Evolutionary conservation across 2,329 filamentous ascomycete species (phyloP), one percentile per base, ranked within the genome.

Genomic region (Aspergillus udagawae): DNA sequence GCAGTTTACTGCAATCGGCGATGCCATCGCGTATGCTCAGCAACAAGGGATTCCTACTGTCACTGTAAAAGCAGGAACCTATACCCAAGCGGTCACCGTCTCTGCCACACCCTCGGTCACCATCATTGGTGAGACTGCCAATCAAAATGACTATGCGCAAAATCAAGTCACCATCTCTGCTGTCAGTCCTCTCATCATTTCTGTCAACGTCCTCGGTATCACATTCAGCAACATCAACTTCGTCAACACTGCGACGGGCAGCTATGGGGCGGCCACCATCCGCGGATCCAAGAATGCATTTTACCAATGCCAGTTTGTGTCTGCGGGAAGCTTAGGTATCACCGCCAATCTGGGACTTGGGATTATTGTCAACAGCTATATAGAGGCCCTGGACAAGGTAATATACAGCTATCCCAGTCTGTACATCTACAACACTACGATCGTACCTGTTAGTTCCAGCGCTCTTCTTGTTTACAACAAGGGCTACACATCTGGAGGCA

Each of bases 1-100:
- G 21, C 75, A 79, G 50, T 80, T 75, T 55, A 78, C 77, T 17
- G 76, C 71, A 10, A 79, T 81, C 62, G 73, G 72, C 51, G 69
- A 75, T 17, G 78, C 78, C 28, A 71, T 81, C 20, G 66, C 72
- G 3, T 77, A 75, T 29, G 79, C 79, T 1, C 73, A 79, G 59
- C 70, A 63, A 51, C 73, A 72, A 52, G 71, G 66, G 1, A 68
- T 76, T 23, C 71, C 78, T 1, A 79, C 78, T 0, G 76, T 81
- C 1, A 72, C 74, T 12, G 70, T 80, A 20, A 70, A 75, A 4
- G 71, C 77, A 1, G 79, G 79, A 14, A 79, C 76, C 0, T 81
- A 80, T 56, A 72, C 72, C 6, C 77, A 81, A 54, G 67, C 70
- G 6, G 65, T 81, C 25, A 70, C 70, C 0, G 68, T 81, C 4